These are phyloP conservation scores for Penicillium sp. DNA, from an alignment of 2,329 filamentous ascomycete species.

Conservation along the genomic window DNA sequence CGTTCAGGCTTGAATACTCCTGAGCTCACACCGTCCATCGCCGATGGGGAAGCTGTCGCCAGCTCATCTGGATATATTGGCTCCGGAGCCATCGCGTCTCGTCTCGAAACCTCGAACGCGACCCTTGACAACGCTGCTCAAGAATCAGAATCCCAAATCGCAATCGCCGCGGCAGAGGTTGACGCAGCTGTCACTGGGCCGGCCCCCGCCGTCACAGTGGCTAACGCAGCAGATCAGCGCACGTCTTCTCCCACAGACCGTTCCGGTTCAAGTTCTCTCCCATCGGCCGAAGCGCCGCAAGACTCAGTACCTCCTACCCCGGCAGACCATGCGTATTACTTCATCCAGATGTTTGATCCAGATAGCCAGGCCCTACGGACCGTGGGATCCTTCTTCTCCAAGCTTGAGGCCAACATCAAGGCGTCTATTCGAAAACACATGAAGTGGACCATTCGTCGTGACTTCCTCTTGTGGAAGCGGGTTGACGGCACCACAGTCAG, in stretches of 20 bases:
- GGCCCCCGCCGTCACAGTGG: conserved; percentile 11
- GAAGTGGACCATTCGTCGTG: conserved; percentile 32
- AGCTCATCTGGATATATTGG: conserved; percentile 23
- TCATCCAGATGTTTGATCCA: conserved; percentile 49
- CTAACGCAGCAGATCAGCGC: conserved; percentile 5
- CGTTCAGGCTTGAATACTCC: conserved; percentile 21
- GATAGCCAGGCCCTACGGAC: conserved; percentile 41
- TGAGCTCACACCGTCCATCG: conserved; percentile 13
- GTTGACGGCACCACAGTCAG: conserved; percentile 33
- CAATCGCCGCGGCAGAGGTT: conserved; percentile 10
- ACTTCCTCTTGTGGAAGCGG: conserved; percentile 42
- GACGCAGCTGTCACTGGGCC: conserved; percentile 10
- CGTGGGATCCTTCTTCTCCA: conserved; percentile 39
- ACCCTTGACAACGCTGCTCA: not conserved
- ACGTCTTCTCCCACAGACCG: conserved; percentile 8
- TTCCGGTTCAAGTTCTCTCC: conserved; percentile 5
- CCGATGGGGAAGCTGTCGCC: conserved; percentile 21
- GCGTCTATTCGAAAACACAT: conserved; percentile 36
- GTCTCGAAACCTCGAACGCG: not conserved
- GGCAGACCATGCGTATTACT: conserved; percentile 40
- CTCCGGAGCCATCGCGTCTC: not conserved
- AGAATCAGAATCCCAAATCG: not conserved
- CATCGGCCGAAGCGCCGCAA: conserved; percentile 1
- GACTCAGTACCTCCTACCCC: conserved; percentile 21
- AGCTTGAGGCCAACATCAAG: conserved; percentile 36